Evolutionary conservation across 106 monocot species (phyloP), one percentile per base, ranked within the genome.

Genomic region (Vanilla planifolia): DNA sequence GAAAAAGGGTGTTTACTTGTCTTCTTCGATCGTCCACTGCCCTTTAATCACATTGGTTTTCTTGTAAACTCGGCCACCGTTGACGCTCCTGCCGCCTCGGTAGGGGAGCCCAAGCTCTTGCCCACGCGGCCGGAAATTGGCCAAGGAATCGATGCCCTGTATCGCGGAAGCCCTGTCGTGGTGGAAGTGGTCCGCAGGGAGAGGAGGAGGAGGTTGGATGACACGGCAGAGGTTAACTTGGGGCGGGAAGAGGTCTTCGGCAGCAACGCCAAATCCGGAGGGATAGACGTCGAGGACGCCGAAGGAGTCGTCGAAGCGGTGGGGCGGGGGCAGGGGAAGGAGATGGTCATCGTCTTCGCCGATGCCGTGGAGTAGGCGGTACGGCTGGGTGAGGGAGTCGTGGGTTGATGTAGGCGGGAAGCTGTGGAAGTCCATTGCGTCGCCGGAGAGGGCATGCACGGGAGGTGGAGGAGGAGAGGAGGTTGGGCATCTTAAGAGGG

Each of bases 11-110:
- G 26, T 32, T 41, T 73, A 91, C 90, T 77, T 70, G 61, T 91
- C 90, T 77, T 91, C 90, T 45, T 79, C 82, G 21, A 44, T 41
- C 3, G 76, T 82, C 90, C 90, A 91, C 32, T 90, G 90, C 35
- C 90, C 90, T 68, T 82, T 91, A 16, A 82, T 66, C 33, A 74
- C 47, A 65, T 71, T 71, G 33, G 51, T 16, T 43, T 71, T 80
- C 62, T 78, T 79, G 36, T 59, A 45, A 17, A 34, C 66, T 43
- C 51, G 69, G 60, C 50, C 34, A 19, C 25, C 15, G 46, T 13
- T 60, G 19, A 21, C 55, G 26, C 50, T 60, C 17, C 61, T 53
- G 43, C 53, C 17, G 55, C 46, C 3, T 23, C 23, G 26, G 2
- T 55, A 43, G 9, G 4, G 11, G 24, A 2, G 22, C 29, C 55